phyloP scores from a whole-genome alignment of 495 filamentous ascomycete genomes.

The Podospora australis region DNA sequence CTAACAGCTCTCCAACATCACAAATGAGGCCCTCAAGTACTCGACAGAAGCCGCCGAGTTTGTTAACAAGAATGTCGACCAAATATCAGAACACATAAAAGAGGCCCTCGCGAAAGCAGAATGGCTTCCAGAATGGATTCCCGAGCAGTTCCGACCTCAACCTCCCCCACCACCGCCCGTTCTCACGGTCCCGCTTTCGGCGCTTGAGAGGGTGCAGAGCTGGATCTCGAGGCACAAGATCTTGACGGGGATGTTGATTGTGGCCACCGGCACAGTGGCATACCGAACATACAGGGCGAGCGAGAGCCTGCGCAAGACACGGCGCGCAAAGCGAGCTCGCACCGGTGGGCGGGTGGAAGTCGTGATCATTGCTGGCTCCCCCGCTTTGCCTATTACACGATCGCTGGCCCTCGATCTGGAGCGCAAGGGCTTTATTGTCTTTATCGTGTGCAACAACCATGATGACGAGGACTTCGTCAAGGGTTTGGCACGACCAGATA shows the following conservation, averaged over 20 bases:
- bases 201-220: conserved; percentile 34
- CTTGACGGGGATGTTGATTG: conserved; percentile 58
- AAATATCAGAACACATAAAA: conserved; percentile 55
- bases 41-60: conserved; percentile 56
- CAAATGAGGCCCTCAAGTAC: conserved; percentile 52
- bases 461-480: conserved; percentile 80
- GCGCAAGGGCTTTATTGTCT: conserved; percentile 88
- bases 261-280: conserved; percentile 62
- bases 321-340: conserved; percentile 65
- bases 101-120: conserved; percentile 54
- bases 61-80: conserved; percentile 70
- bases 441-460: conserved; percentile 67
- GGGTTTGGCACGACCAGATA: conserved; percentile 66
- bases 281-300: conserved; percentile 59
- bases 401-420: conserved; percentile 81
- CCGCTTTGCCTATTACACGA: conserved; percentile 70
- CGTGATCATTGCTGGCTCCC: conserved; percentile 78
- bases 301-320: conserved; percentile 53
- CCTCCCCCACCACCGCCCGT: conserved; percentile 40
- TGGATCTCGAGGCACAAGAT: conserved; percentile 69
- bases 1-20: conserved; percentile 20
- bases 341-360: conserved; percentile 89
- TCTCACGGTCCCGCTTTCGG: conserved; percentile 27
- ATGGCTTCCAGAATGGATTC: conserved; percentile 73
- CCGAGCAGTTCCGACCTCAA: conserved; percentile 57